Conservation (phyloP, 2,329 filamentous ascomycete genomes). For the Conoideocrella luteorostrata region DNA sequence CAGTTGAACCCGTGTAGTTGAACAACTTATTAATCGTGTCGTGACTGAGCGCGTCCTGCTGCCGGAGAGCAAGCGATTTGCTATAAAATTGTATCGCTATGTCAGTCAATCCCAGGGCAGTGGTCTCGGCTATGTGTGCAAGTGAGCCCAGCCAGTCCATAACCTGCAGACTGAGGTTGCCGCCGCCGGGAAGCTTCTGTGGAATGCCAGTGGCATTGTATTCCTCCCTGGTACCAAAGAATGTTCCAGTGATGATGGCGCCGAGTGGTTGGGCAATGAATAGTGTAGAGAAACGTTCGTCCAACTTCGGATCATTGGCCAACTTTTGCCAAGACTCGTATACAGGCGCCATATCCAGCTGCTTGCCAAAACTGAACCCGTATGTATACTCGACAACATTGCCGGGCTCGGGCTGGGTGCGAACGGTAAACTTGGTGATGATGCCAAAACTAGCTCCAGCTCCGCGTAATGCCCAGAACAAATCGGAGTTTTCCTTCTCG, state of each 20-base stretch:
- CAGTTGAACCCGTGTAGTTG: slow-evolving; percentile 41
- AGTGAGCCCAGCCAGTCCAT: slow-evolving; percentile 59
- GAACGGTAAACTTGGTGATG: slow-evolving; percentile 50
- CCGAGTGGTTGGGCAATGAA: slow-evolving; percentile 49
- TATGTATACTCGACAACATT: slow-evolving; percentile 54
- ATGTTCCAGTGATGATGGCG: slow-evolving; percentile 52
- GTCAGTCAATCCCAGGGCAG: slow-evolving; percentile 40
- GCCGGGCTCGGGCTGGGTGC: slow-evolving; percentile 49
- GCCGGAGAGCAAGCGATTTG: slow-evolving; percentile 49
- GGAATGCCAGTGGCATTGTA: slow-evolving; percentile 46
- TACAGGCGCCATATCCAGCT: slow-evolving; percentile 38
- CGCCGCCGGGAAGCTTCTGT: slow-evolving; percentile 36
- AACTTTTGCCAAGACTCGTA: slow-evolving; percentile 55
- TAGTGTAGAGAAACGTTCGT: slow-evolving; percentile 51
- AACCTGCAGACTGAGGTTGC: slow-evolving; percentile 38
- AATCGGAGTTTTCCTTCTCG: slow-evolving; percentile 40
- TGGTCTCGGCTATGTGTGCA: slow-evolving; percentile 43
- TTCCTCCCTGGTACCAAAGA: slow-evolving; percentile 53
- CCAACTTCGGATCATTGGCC: slow-evolving; percentile 45
- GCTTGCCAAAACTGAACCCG: slow-evolving; percentile 42
- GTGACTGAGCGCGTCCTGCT: slow-evolving; percentile 40
- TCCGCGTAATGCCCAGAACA: slow-evolving; percentile 52
- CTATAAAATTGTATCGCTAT: slow-evolving; percentile 46
- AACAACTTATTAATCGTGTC: slow-evolving; percentile 44
- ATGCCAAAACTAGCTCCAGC: slow-evolving; percentile 51